Base-by-base conservation (phyloP, 1,284 basidiomycete species). In the Fomitopsis pinicola region DNA sequence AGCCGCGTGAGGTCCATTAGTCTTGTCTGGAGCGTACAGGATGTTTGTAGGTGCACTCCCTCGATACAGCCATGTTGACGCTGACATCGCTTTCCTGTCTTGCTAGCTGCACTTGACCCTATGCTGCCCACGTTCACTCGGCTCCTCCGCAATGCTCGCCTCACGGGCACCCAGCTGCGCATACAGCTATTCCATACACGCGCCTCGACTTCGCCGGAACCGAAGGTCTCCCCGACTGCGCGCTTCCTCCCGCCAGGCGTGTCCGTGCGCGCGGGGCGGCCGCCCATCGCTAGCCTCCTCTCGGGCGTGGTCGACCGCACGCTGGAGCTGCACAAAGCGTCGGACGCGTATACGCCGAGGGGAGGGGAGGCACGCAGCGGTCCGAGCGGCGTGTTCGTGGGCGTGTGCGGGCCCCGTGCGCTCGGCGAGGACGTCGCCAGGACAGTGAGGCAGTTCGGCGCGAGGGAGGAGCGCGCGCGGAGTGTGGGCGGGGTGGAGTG, bases 171-270 rank as follows among this genome's bases (percentile, higher is more conserved):
- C 36, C 58, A 69, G 72, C 80, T 60, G 75, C 75, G 78, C n/a
- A 80, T 90, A 66, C 78, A 77, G 44, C 79, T 89, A 12, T 82
- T 82, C 69, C 89, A 89, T 72, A 90, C 89, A 3, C 86, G 86
- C 33, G 52, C 52, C 35, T 40, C 52, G 12, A 22, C 1, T n/a
- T 38, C 52, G 3, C 5, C 33, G 10, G 35, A 28, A 4, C 10
- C 35, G 4, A 54, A 54, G 36, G 19, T 26, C 19, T 40, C 52
- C 52, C 52, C 52, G 30, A 17, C 52, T 5, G 36, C 36, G 35
- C 52, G 36, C 8, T 54, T 40, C 52, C n/a, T 54, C 19, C 52
- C 35, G 5, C 35, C 40, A 9, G 52, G 52, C n/a, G 33, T 54
- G 19, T 36, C 52, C 7, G 19, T 54, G n/a, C 52, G 36, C 19